Percentiles rank a stretch among this genome's conserved stretches.
Evolutionary conservation across 140 eudicot genomes (phyloP).

Genomic region (Senecio squalidus): DNA sequence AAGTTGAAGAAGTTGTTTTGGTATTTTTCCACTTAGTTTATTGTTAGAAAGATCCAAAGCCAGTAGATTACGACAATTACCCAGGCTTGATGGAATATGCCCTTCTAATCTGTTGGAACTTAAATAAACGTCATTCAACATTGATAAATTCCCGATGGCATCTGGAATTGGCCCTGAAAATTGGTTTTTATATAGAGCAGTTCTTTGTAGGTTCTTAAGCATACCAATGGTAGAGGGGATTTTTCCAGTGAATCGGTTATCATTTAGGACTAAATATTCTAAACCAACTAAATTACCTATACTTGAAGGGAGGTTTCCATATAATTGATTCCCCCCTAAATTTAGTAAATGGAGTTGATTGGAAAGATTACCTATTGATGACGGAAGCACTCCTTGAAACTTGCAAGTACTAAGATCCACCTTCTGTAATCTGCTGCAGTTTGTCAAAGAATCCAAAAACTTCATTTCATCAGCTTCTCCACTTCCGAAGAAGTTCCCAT

Average conservation of each 20-base stretch:
- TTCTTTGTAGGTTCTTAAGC: constrained; percentile 16
- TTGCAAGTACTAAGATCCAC: background rate
- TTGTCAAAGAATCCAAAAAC: background rate
- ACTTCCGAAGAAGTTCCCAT: background rate
- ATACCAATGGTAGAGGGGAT: background rate
- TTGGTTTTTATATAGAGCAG: background rate
- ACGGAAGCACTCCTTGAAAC: background rate
- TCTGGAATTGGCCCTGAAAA: constrained; percentile 25
- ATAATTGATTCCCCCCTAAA: background rate
- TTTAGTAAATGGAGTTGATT: background rate
- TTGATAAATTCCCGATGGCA: constrained; percentile 29
- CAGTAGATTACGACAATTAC: constrained; percentile 2
- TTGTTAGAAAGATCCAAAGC: constrained; percentile 6
- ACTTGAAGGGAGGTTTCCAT: no score
- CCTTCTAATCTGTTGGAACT: constrained; percentile 20
- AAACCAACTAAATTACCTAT: no score
- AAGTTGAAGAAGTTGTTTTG: no score
- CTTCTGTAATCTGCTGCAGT: no score
- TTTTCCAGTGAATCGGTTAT: no score
- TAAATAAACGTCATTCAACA: background rate
- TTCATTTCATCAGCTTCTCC: no score
- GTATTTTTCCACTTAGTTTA: no score
- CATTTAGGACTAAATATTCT: background rate
- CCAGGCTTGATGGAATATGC: constrained; percentile 21
- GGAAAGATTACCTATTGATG: background rate